Evolutionary conservation across 768 basidiomycete genomes (phyloP), one percentile per base, ranked within the genome.

Genomic region (Termitomyces sp.): DNA sequence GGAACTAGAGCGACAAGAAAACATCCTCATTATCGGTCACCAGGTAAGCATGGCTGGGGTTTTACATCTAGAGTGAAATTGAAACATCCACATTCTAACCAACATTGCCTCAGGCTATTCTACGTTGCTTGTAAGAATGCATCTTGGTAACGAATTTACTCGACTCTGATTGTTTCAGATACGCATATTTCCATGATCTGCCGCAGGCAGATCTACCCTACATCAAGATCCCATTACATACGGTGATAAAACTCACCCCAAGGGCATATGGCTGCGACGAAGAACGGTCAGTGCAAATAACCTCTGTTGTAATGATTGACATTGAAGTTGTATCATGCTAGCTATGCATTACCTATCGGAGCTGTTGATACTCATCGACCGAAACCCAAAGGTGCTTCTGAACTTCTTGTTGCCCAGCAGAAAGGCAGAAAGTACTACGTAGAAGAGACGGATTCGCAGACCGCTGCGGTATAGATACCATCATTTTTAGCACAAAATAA

Each of bases 231-330:
- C 94, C 94, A 0, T 72, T 96, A 56, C 97, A 99, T 69, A 99
- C 96, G 0, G 89, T 99, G 38, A 97, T 99, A 71, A 98, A 98
- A 74, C 80, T 99, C 47, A 98, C 96, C 1, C 97, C 97, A 10
- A 94, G 92, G 68, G 97, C 97, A 1, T 99, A 98, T 70, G 97
- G 97, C 40, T 98, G 96, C 75, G 94, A 98, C 69, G 97, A 99
- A 70, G 94, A 95, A 70, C 81, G 95, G 90, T 88, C 56, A 48
- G 76, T 56, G n/a, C 18, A 13, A n/a, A 43, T n/a, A 38, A 50
- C 14, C 16, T 33, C 22, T 41, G 33, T 57, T 28, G 44, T 43
- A 35, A 50, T n/a, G 20, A 35, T 41, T 46, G 35, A 45, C 35
- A 56, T 36, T 57, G 22, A 56, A 54, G 13, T 61, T 38, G 13